Conservation (phyloP, 257 asterid species). For the Orobanche coerulescens region DNA sequence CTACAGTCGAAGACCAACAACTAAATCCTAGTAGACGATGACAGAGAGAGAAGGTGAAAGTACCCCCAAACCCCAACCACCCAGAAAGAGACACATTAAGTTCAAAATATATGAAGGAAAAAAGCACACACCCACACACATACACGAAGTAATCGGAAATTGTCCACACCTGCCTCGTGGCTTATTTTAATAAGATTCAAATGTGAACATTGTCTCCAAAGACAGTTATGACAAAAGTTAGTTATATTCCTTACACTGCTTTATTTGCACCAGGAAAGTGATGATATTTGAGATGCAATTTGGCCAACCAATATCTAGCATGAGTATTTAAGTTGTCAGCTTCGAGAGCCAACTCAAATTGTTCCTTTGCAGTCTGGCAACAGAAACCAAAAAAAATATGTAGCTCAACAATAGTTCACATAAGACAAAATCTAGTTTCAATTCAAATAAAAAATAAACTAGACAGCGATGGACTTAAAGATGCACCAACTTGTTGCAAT, state of each 20-base stretch:
- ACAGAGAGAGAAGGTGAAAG: background rate
- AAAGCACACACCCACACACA: background rate
- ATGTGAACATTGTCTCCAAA: slow-evolving; percentile 1
- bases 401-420: background rate
- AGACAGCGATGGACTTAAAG: background rate
- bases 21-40: background rate
- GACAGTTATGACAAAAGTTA: slow-evolving; percentile 9
- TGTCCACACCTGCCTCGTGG: background rate
- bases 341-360: slow-evolving; percentile 90
- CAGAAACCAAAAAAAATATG: slow-evolving; percentile 21
- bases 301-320: slow-evolving; percentile 90
- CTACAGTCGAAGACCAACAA: slow-evolving; percentile 8
- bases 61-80: background rate
- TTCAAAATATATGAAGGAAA: background rate
- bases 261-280: slow-evolving; percentile 79
- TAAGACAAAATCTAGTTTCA: background rate
- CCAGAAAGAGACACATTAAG: background rate
- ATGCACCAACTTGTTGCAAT: background rate
- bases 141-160: background rate
- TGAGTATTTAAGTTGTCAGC: slow-evolving; percentile 82
- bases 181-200: slow-evolving; percentile 4
- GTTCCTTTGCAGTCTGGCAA: slow-evolving; percentile 74
- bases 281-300: slow-evolving; percentile 79
- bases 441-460: too few relatives aligned
- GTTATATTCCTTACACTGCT: slow-evolving; percentile 50